Evolutionary conservation across 139 green algal genomes (phyloP).

Genomic region (Coelastrella sp.): DNA sequence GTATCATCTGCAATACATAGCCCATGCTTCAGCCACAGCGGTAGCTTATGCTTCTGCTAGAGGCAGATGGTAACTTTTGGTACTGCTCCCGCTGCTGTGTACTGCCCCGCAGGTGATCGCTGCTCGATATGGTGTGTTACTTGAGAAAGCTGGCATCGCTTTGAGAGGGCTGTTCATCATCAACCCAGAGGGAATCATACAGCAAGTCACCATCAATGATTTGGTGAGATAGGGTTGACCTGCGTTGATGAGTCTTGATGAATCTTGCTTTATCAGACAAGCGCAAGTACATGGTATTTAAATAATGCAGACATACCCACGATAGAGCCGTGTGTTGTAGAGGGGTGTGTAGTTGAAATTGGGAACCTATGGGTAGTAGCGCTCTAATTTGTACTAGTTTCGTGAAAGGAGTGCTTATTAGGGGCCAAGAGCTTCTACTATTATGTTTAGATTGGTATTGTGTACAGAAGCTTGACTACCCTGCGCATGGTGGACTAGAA

Average conservation of each 20-base stretch:
- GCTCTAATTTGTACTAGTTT: slow-evolving; percentile 76
- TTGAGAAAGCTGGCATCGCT: slow-evolving; percentile 80
- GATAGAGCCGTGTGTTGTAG: slow-evolving; percentile 74
- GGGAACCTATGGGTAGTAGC: slow-evolving; percentile 77
- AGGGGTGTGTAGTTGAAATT: slow-evolving; percentile 77
- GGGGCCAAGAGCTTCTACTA: slow-evolving; percentile 70
- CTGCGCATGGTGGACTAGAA: slow-evolving; percentile 79
- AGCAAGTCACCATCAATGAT: slow-evolving; percentile 93
- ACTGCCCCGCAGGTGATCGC: slow-evolving; percentile 20
- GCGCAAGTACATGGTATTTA: too few species aligned
- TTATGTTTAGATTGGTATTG: slow-evolving; percentile 77
- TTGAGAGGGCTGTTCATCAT: slow-evolving; percentile 92
- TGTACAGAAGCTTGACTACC: slow-evolving; percentile 75
- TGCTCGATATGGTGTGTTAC: slow-evolving; percentile 80
- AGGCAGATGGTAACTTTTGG: too few species aligned
- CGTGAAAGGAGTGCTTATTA: slow-evolving; percentile 74
- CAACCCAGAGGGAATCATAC: slow-evolving; percentile 72
- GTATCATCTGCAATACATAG: too few species aligned
- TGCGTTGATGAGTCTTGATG: too few species aligned
- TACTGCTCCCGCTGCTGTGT: not conserved
- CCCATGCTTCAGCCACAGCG: too few species aligned
- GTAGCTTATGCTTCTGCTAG: not conserved
- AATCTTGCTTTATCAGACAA: too few species aligned
- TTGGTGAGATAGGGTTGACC: slow-evolving; percentile 83
- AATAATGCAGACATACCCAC: too few species aligned